Percentiles rank a stretch among this genome's conserved stretches.
phyloP scores from a whole-genome alignment of 2,329 filamentous ascomycete species.

The Aspergillus aculeatus region DNA sequence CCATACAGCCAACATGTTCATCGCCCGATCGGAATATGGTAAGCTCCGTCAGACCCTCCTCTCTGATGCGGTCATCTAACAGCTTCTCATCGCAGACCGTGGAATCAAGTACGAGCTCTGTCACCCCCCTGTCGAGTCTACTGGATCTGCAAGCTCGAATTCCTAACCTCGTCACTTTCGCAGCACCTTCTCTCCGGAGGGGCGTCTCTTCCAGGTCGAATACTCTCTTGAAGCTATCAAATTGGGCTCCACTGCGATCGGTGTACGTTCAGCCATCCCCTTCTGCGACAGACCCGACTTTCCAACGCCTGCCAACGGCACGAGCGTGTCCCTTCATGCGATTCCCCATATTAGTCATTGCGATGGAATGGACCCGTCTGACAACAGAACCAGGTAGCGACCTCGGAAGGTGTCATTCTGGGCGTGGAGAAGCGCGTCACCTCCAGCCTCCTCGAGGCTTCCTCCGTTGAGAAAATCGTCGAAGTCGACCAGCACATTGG shows the following conservation, averaged over 20 bases:
- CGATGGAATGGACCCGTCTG: neutral
- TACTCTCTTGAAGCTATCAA: slow-evolving; percentile 99
- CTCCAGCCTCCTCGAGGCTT: slow-evolving; percentile 93
- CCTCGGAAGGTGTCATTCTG: slow-evolving; percentile 89
- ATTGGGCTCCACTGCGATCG: slow-evolving; percentile 96
- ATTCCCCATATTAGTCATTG: neutral
- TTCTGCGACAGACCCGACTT: neutral
- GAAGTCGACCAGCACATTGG: slow-evolving; percentile 99
- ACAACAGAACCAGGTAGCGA: slow-evolving; percentile 65
- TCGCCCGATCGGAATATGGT: slow-evolving; percentile 99
- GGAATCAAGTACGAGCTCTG: slow-evolving; percentile 78
- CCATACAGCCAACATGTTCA: slow-evolving; percentile 77
- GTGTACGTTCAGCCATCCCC: slow-evolving; percentile 53
- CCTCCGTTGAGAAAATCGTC: slow-evolving; percentile 98
- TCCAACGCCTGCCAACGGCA: too few species aligned
- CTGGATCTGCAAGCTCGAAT: slow-evolving; percentile 10
- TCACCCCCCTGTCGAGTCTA: slow-evolving; percentile 1
- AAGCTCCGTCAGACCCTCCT: slow-evolving; percentile 45
- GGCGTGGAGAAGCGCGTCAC: slow-evolving; percentile 99
- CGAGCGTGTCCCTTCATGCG: too few species aligned
- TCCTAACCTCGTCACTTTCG: slow-evolving; percentile 24
- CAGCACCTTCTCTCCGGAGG: slow-evolving; percentile 99
- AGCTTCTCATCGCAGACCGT: slow-evolving; percentile 64
- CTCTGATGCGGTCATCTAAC: slow-evolving; percentile 37
- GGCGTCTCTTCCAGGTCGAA: slow-evolving; percentile 99